Evolutionary conservation across 2,329 filamentous ascomycete species (phyloP).

Genomic region (Diaporthe ampelina): DNA sequence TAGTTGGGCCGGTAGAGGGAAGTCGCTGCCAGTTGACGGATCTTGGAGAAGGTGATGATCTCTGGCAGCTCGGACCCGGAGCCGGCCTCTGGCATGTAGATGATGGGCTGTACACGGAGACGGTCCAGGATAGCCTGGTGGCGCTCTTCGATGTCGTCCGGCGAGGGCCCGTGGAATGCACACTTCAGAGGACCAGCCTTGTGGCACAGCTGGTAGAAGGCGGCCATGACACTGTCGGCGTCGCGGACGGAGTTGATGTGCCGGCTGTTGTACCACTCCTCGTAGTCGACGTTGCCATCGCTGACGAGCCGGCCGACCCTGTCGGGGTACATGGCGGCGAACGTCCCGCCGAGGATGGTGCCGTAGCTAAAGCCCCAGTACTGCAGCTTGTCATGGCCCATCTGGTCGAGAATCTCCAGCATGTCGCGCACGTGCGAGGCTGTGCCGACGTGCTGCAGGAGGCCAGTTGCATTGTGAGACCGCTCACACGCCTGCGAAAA

Average conservation of each 20-base stretch:
- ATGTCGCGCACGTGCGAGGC: slow-evolving; percentile 62
- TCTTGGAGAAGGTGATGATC: slow-evolving; percentile 64
- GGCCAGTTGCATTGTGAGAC: slow-evolving; percentile 52
- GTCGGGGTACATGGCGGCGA: slow-evolving; percentile 66
- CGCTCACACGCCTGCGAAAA: slow-evolving; percentile 59
- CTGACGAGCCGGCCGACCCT: slow-evolving; percentile 64
- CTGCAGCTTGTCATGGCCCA: slow-evolving; percentile 57
- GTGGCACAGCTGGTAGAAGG: slow-evolving; percentile 68
- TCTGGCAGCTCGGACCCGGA: slow-evolving; percentile 58
- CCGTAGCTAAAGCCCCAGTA: slow-evolving; percentile 72
- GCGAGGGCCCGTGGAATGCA: slow-evolving; percentile 56
- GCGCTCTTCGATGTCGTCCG: slow-evolving; percentile 55
- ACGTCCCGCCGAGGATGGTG: slow-evolving; percentile 65
- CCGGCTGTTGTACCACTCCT: slow-evolving; percentile 64
- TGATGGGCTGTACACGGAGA: slow-evolving; percentile 59
- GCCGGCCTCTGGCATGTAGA: slow-evolving; percentile 51
- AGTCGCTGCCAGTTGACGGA: slow-evolving; percentile 59
- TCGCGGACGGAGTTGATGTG: slow-evolving; percentile 65
- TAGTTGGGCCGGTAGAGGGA: slow-evolving; percentile 61
- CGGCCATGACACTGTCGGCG: slow-evolving; percentile 66
- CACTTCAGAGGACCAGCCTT: slow-evolving; percentile 64
- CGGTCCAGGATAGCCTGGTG: slow-evolving; percentile 56
- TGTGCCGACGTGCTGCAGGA: slow-evolving; percentile 59
- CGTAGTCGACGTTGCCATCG: slow-evolving; percentile 67
- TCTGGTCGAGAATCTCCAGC: slow-evolving; percentile 60